These are phyloP conservation scores for Magnusiomyces fungicola DNA, from an alignment of 1,139 yeast genomes.

Conservation along the genomic window DNA sequence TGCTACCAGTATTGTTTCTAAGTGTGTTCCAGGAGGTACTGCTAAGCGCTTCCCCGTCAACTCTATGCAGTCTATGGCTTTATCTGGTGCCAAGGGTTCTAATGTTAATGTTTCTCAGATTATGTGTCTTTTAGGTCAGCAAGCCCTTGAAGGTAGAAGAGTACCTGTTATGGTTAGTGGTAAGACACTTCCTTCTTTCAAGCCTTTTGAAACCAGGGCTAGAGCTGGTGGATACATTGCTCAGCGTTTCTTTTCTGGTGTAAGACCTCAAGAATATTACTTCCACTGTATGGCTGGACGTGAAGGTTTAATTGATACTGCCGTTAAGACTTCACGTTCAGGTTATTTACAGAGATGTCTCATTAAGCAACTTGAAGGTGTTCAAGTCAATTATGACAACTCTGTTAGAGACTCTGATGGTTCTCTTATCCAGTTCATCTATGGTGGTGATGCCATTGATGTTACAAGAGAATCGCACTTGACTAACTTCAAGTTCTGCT, in stretches of 20 bases:
- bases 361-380: conserved; percentile 97
- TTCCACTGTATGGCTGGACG: conserved; percentile 99
- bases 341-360: conserved; percentile 98
- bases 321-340: conserved; percentile 96
- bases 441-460: conserved; percentile 97
- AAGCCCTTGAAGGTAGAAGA: conserved; percentile 98
- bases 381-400: conserved; percentile 88
- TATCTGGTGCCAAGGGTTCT: conserved; percentile 98
- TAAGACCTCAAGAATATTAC: conserved; percentile 97
- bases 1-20: conserved; percentile 86
- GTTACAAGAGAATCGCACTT: conserved; percentile 91
- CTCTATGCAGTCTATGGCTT: conserved; percentile 98
- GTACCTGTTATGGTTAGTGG: conserved; percentile 99
- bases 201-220: conserved; percentile 94
- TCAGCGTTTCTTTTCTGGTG: conserved; percentile 96
- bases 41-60: conserved; percentile 93
- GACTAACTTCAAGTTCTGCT: conserved; percentile 89
- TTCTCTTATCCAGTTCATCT: conserved; percentile 83
- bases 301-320: conserved; percentile 99
- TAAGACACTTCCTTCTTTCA: conserved; percentile 92
- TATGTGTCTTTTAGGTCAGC: conserved; percentile 98
- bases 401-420: conserved; percentile 97
- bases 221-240: conserved; percentile 98
- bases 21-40: conserved; percentile 94
- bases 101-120: conserved; percentile 97